Conservation (phyloP, 202 grass and related monocot species). For the Hordeum pubiflorum region DNA sequence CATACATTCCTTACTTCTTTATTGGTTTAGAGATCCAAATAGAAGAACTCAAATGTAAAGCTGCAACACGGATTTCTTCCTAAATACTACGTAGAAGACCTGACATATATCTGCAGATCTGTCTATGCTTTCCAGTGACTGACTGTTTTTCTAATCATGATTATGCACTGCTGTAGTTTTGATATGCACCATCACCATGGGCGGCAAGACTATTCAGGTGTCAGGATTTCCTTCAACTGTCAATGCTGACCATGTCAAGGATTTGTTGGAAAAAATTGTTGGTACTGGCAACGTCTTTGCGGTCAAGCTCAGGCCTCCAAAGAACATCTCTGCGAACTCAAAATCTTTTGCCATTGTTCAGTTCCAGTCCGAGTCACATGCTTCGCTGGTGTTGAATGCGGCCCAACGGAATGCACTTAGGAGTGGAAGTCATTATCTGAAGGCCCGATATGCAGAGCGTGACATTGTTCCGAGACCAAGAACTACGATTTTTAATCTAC, state of each 20-base stretch:
- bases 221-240: conserved; percentile 43
- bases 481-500: conserved; percentile 44
- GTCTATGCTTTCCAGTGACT: background rate
- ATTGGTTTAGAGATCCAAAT: background rate
- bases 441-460: conserved; percentile 20
- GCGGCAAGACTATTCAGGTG: conserved; percentile 43
- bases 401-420: background rate
- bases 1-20: background rate
- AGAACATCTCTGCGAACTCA: conserved; percentile 31
- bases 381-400: conserved; percentile 23
- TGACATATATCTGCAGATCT: background rate
- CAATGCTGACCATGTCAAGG: conserved; percentile 41
- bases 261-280: conserved; percentile 43
- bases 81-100: background rate
- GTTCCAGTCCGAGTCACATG: conserved; percentile 41
- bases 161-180: conserved; percentile 18
- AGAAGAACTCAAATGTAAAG: background rate
- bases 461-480: conserved; percentile 76
- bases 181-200: conserved; percentile 57
- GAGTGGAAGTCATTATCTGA: conserved; percentile 34
- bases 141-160: background rate
- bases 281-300: conserved; percentile 47
- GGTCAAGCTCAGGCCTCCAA: conserved; percentile 67
- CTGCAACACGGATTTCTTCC: background rate
- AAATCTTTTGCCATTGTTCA: conserved; percentile 64